phyloP scores from a whole-genome alignment of 139 green algal species.

The Auxenochlorella protothecoides region DNA sequence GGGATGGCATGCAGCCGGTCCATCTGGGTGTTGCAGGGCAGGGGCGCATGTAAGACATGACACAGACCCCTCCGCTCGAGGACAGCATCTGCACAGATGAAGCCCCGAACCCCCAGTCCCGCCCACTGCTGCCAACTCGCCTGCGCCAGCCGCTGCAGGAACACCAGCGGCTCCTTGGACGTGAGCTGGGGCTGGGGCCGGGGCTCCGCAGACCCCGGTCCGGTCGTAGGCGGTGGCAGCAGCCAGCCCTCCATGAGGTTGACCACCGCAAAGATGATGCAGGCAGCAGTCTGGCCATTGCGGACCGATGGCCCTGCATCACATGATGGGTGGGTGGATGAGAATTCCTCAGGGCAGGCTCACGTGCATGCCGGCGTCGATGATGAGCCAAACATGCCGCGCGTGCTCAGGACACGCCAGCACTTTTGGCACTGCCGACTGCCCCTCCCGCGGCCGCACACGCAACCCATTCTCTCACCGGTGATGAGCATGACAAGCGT shows the following conservation, averaged over 20 bases:
- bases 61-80: too few species aligned
- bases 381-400: too few species aligned
- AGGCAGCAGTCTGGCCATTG: slow-evolving; percentile 37
- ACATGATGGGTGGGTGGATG: not conserved
- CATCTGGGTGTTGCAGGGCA: slow-evolving; percentile 8
- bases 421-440: too few species aligned
- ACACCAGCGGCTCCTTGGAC: slow-evolving; percentile 70
- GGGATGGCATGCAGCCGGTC: slow-evolving; percentile 32
- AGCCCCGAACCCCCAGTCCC: not conserved
- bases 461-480: not conserved
- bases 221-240: slow-evolving; percentile 1
- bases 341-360: not conserved
- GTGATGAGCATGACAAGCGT: slow-evolving; percentile 67
- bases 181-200: slow-evolving; percentile 28
- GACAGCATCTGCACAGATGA: not conserved
- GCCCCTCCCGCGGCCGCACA: not conserved
- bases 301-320: slow-evolving; percentile 14
- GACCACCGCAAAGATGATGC: slow-evolving; percentile 54
- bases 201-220: not conserved
- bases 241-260: slow-evolving; percentile 33
- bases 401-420: too few species aligned
- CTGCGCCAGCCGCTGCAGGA: slow-evolving; percentile 70
- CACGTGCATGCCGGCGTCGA: not conserved
- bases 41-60: too few species aligned
- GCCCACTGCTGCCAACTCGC: not conserved